Evolutionary conservation across 192 early-diverging fungal genomes (phyloP).

Genomic region (Mortierella claussenii): DNA sequence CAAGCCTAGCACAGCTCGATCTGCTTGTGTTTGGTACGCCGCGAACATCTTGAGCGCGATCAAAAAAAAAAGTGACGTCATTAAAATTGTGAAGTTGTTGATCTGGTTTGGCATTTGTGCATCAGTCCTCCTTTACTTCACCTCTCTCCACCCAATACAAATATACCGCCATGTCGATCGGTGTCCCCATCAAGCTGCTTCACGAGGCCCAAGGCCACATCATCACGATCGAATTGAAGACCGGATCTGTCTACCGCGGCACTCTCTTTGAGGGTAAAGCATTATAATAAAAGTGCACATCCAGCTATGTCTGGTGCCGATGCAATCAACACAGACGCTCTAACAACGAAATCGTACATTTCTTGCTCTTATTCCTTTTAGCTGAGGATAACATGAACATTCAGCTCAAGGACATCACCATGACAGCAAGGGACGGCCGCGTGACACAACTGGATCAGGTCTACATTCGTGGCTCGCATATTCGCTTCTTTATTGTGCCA

Average conservation of each 20-base stretch:
- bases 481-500: conserved; percentile 96
- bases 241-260: conserved; percentile 94
- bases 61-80: no score
- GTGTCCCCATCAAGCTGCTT: conserved; percentile 93
- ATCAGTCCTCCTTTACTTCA: no score
- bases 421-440: conserved; percentile 92
- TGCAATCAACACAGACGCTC: no score
- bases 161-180: conserved; percentile 77
- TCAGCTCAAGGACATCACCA: conserved; percentile 94
- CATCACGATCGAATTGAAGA: conserved; percentile 95
- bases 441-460: conserved; percentile 94
- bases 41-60: conserved; percentile 7
- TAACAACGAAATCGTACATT: no score
- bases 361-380: conserved; percentile 14
- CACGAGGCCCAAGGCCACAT: conserved; percentile 99
- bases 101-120: no score
- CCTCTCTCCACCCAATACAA: no score
- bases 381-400: conserved; percentile 99
- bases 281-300: no score
- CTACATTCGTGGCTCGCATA: conserved; percentile 92
- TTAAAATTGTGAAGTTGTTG: no score
- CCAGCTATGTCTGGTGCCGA: no score
- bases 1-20: conserved; percentile 34
- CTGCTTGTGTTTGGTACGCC: conserved; percentile 32
- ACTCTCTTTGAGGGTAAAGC: conserved; percentile 87